Base-by-base conservation (phyloP, 495 filamentous ascomycete species). In the Friedmanniomyces simplex region DNA sequence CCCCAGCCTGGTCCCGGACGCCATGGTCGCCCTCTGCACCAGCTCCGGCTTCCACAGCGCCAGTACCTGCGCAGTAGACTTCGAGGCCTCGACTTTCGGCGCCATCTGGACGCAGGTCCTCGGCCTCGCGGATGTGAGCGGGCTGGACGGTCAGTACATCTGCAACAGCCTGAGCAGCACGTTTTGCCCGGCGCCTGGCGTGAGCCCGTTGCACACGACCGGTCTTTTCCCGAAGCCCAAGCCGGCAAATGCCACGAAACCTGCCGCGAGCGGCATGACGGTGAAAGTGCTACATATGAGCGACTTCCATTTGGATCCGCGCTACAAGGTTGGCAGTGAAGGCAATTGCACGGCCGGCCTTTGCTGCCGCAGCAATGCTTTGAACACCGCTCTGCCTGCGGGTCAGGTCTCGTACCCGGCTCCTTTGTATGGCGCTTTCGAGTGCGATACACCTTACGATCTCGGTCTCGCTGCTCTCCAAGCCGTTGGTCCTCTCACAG, bases 281-380 rank as follows among this genome's bases (percentile, higher is more conserved):
- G 72, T 79, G 50, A 82, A 82, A 63, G 79, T 84, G 3, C 66
- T 82, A 11, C 81, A 83, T 64, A 56, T 84, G 59, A 81, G 77
- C 0, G 81, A 84, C 57, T 74, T 82, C 43, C 81, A 83, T 60
- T 68, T 83, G 6, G 81, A 83, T 70, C 74, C 81, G 20, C 69
- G 80, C 42, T 82, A 80, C 63, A 65, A 70, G 10, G 76, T 77
- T 52, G 72, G 68, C 5, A 76, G 78, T 0, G 81, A 84, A 59
- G 79, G 77, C 21, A 78, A 82, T 60, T 82, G 81, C 66, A 69
- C 76, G 5, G 63, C 70, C 0, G 64, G 72, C 3, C 59, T 83
- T 53, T 83, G 80, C 65, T 83, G 80, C 56, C 71, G 80, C 46
- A 65, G 50, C n/a, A 74, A 77, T 51, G 68, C 66, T 8, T 61